phyloP scores from a whole-genome alignment of 345 rosid species.

The Noccaea caerulescens region DNA sequence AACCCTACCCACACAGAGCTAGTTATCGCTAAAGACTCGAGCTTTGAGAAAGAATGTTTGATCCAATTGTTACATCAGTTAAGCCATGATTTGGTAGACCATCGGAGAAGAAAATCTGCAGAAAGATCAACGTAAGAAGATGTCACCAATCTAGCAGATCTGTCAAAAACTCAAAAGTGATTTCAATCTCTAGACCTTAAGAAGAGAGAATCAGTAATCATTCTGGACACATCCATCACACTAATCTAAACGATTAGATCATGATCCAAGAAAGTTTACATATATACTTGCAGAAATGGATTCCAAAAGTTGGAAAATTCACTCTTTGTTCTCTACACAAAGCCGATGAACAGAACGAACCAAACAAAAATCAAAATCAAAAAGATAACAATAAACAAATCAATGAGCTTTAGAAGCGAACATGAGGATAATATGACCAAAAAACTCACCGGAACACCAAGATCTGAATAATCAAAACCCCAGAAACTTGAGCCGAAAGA shows the following conservation, averaged over 20 bases:
- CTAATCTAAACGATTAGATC: slow-evolving; percentile 22
- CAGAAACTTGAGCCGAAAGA: slow-evolving; percentile 11
- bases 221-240: neutral
- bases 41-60: slow-evolving; percentile 31
- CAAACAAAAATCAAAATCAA: neutral
- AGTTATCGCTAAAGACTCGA: slow-evolving; percentile 15
- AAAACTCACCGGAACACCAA: slow-evolving; percentile 38
- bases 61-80: slow-evolving; percentile 43
- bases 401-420: slow-evolving; percentile 2
- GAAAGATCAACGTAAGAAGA: neutral
- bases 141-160: slow-evolving; percentile 31
- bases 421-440: neutral
- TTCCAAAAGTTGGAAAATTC: neutral
- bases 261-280: slow-evolving; percentile 27
- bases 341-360: neutral
- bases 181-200: slow-evolving; percentile 9
- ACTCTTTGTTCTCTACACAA: neutral
- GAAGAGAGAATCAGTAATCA: slow-evolving; percentile 2
- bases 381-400: neutral
- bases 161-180: neutral
- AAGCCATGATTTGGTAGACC: slow-evolving; percentile 33
- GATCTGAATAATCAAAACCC: slow-evolving; percentile 35
- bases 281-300: neutral
- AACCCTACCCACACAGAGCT: neutral
- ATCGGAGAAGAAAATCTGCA: slow-evolving; percentile 27